These are phyloP conservation scores for Diospyros kaki DNA, from an alignment of 148 eudicot genomes.

Conservation along the genomic window DNA sequence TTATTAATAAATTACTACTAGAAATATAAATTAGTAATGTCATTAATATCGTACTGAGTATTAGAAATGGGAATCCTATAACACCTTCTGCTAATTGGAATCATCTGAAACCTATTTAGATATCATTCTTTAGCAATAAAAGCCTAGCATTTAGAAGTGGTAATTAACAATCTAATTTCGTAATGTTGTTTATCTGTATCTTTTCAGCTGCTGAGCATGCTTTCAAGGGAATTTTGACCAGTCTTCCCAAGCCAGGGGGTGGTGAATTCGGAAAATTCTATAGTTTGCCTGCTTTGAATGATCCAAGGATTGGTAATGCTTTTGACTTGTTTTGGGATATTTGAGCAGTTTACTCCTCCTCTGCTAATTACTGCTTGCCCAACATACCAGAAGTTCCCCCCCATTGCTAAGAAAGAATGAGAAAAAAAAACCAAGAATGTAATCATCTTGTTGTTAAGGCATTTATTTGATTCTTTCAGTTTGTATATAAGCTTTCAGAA, in stretches of 20 bases:
- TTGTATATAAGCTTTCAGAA: no score
- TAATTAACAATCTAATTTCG: background rate
- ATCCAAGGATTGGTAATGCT: conserved; percentile 58
- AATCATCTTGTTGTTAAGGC: background rate
- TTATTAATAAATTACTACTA: no score
- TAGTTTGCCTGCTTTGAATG: conserved; percentile 61
- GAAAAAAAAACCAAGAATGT: background rate
- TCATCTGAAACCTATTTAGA: no score
- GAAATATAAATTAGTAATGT: no score
- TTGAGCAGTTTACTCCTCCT: background rate
- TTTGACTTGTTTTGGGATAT: background rate
- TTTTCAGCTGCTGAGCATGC: conserved; percentile 56
- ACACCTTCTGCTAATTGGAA: no score
- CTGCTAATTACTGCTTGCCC: background rate
- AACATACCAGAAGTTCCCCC: background rate
- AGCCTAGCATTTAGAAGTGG: background rate
- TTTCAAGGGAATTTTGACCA: conserved; percentile 52
- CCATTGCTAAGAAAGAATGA: background rate
- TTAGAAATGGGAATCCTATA: no score
- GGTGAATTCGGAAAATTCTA: conserved; percentile 76
- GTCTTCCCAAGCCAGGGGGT: conserved; percentile 69
- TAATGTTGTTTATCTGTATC: conserved; percentile 7
- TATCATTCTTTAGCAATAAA: no score
- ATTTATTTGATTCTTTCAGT: background rate
- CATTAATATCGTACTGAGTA: no score